Base-by-base conservation (phyloP, 108 stramenopile species). In the Pseudonitzschia pungens region DNA sequence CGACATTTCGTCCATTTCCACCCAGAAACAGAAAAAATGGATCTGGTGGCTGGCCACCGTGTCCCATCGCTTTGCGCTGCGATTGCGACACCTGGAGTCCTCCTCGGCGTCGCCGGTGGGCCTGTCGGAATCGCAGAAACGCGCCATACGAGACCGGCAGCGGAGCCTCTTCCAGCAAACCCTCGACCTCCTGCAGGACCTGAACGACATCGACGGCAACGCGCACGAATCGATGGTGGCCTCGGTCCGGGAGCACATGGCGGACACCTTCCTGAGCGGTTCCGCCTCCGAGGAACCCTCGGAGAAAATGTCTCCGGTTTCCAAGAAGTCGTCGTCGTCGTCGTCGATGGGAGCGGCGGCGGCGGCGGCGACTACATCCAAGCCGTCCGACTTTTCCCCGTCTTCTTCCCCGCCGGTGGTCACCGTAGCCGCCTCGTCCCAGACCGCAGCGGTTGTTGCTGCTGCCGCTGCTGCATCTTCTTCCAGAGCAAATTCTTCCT, bases 21-120 rank as follows among this genome's bases (percentile, higher is more conserved):
- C 79, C 40, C 81, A 87, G 68, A 74, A 89, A 53, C 91, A 94
- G 60, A 65, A 84, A 44, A 92, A 92, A 67, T 94, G 93, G 93
- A 84, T 88, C 24, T 90, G 89, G 89, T 92, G 91, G 93, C 70
- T 94, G 24, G 89, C 93, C 24, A 84, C 88, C 62, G 89, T 90
- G 76, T 88, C 88, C 14, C 88, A 89, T 76, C 85, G 93, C 14
- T 94, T 94, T 71, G 89, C 93, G 6, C 70, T 87, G 62, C 78
- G 91, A 48, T 69, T 94, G 42, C 87, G 90, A 12, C 86, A 90
- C 58, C 62, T 91, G 26, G 76, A 77, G 62, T 65, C 51, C 6
- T 74, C 64, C 3, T 32, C 64, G 45, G 18, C 45, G 22, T 42
- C 64, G 40, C 58, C 42, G 45, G 76, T 82, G 41, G 57, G 69